Evolutionary conservation across 176 grass and related monocot genomes (phyloP).

Genomic region (Carex littledalei): DNA sequence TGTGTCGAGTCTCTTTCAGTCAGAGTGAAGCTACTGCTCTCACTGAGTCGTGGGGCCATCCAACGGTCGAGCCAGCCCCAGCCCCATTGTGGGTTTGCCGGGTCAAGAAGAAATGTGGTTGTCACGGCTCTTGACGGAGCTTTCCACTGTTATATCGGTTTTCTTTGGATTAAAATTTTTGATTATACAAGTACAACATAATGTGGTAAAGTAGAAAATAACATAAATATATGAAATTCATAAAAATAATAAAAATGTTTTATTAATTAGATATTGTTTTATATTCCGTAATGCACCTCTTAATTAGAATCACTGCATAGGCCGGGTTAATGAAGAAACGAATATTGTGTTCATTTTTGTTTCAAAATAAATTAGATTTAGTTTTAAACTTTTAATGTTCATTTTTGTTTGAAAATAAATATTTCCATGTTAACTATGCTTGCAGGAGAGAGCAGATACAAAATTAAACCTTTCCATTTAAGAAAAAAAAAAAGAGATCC

Average conservation of each 20-base stretch:
- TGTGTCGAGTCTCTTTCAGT: slow-evolving; percentile 21
- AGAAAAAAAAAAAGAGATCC: not conserved
- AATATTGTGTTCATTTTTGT: not conserved
- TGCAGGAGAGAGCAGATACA: not conserved
- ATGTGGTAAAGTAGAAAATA: not conserved
- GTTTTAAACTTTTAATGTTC: too few species aligned
- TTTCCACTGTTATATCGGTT: slow-evolving; percentile 68
- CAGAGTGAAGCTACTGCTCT: slow-evolving; percentile 24
- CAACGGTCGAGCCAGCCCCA: slow-evolving; percentile 85
- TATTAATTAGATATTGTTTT: not conserved
- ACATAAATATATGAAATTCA: not conserved
- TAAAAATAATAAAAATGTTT: not conserved
- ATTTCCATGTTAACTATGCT: not conserved
- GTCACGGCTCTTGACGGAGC: slow-evolving; percentile 36
- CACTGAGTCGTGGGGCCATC: slow-evolving; percentile 63
- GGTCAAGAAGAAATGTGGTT: slow-evolving; percentile 51
- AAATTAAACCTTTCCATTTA: not conserved
- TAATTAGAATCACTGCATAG: not conserved
- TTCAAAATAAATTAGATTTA: not conserved
- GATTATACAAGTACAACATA: slow-evolving; percentile 26
- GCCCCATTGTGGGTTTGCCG: slow-evolving; percentile 70
- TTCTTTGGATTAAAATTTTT: slow-evolving; percentile 1
- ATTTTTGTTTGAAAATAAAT: not conserved
- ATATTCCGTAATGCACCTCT: not conserved
- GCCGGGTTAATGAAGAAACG: not conserved